A percentile compares a stretch with the other conserved stretches of the same genome.
phyloP scores from a whole-genome alignment of 768 basidiomycete genomes.

The Mrakia gelida region DNA sequence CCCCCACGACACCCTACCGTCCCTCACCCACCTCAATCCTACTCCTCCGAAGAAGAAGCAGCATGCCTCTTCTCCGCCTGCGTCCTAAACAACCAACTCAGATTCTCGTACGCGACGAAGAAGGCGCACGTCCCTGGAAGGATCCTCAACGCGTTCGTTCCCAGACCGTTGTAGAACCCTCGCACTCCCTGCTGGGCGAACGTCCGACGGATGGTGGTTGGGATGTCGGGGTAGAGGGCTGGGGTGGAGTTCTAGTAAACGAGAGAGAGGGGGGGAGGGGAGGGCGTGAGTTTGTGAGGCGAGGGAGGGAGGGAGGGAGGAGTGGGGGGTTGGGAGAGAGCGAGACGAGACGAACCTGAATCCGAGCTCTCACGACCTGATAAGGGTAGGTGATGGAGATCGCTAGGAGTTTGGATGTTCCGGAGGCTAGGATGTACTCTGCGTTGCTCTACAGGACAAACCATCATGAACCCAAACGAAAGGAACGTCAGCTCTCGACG shows the following conservation, averaged over 20 bases:
- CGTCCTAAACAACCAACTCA: constrained; percentile 43
- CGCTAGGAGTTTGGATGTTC: constrained; percentile 78
- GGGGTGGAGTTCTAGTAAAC: constrained; percentile 31
- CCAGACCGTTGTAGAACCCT: constrained; percentile 93
- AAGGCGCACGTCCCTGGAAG: constrained; percentile 96
- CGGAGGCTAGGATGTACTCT: constrained; percentile 88
- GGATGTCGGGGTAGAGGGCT: constrained; percentile 71
- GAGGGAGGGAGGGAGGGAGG: no score
- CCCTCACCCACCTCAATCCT: not conserved
- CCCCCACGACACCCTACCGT: not conserved
- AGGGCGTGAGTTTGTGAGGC: not conserved
- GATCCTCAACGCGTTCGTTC: constrained; percentile 87
- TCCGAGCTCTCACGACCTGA: constrained; percentile 88
- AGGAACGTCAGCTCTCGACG: not conserved
- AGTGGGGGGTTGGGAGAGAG: constrained; percentile 13
- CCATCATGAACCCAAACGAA: not conserved
- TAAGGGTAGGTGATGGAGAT: constrained; percentile 88
- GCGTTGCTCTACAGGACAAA: constrained; percentile 65
- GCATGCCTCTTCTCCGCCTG: constrained; percentile 35
- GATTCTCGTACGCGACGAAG: constrained; percentile 82
- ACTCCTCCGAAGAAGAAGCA: not conserved
- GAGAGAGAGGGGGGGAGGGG: not conserved
- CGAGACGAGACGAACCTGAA: constrained; percentile 61
- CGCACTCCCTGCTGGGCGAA: constrained; percentile 72
- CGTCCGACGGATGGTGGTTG: constrained; percentile 70